phyloP scores from a whole-genome alignment of 768 basidiomycete genomes.

The Naganishia antarctica region DNA sequence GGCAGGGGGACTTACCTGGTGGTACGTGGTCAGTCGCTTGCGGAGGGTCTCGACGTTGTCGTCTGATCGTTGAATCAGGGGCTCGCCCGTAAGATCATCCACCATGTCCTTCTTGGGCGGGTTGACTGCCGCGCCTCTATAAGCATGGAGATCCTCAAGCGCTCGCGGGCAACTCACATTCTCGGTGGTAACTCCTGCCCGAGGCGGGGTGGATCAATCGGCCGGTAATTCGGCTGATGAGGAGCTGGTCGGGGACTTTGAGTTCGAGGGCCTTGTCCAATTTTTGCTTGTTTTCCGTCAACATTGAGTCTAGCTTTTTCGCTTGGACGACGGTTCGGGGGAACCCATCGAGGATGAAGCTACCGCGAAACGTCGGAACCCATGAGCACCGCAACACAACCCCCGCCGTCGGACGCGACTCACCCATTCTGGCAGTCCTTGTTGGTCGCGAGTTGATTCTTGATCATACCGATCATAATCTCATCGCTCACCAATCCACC shows the following conservation, averaged over 20 bases:
- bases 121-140: too few relatives aligned
- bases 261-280: conserved; percentile 83
- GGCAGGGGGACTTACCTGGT: conserved; percentile 50
- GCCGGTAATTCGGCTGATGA: conserved; percentile 96
- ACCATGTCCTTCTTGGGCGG: conserved; percentile 93
- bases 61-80: conserved; percentile 92
- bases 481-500: conserved; percentile 95
- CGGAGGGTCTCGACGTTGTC: conserved; percentile 93
- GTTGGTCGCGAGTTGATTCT: conserved; percentile 90
- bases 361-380: conserved; percentile 49
- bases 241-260: conserved; percentile 83
- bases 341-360: conserved; percentile 99
- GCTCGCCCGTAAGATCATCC: conserved; percentile 93
- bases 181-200: conserved; percentile 88
- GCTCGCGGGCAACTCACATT: too few relatives aligned
- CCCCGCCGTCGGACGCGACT: conserved; percentile 44
- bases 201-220: conserved; percentile 83
- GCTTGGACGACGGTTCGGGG: conserved; percentile 95
- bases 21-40: conserved; percentile 83
- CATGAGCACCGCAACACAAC: too few relatives aligned
- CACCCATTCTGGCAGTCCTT: conserved; percentile 90
- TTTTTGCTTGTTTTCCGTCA: conserved; percentile 71
- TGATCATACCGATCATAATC: conserved; percentile 96
- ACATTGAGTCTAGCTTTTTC: conserved; percentile 90
- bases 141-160: too few relatives aligned